Conservation (phyloP, 192 early-diverging fungal species). For the Linnemannia elongata region DNA sequence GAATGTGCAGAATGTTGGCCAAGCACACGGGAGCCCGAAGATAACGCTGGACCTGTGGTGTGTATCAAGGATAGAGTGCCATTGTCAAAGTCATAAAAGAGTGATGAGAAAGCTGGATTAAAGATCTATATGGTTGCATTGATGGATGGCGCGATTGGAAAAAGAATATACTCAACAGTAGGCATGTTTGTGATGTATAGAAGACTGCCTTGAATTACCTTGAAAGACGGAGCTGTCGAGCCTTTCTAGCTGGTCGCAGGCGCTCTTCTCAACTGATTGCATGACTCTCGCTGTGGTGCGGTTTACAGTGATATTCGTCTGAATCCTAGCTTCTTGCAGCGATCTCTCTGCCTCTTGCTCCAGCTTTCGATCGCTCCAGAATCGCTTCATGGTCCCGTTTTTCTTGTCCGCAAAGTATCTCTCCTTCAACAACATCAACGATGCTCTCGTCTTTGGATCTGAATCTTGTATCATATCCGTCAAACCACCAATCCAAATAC, state of each 20-base stretch:
- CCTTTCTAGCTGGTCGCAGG: neutral
- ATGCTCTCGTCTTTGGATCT: constrained; percentile 3
- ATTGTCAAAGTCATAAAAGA: too few species aligned
- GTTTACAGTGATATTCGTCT: constrained; percentile 21
- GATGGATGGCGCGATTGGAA: too few species aligned
- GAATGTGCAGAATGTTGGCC: neutral
- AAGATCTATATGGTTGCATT: too few species aligned
- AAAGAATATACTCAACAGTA: too few species aligned
- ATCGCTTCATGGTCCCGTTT: neutral
- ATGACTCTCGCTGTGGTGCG: constrained; percentile 26
- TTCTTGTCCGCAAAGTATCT: neutral
- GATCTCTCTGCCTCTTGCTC: neutral
- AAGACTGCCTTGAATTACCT: neutral
- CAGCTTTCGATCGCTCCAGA: neutral
- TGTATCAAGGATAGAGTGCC: too few species aligned
- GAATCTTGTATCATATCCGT: constrained; percentile 13
- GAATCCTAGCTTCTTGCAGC: neutral
- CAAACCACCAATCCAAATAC: constrained; percentile 14
- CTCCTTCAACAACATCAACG: neutral
- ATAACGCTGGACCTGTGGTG: too few species aligned
- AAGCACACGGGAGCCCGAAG: neutral
- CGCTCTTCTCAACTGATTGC: constrained; percentile 10
- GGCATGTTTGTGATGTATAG: neutral
- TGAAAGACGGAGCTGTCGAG: neutral
- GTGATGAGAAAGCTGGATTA: too few species aligned